phyloP scores from a whole-genome alignment of 257 asterid species.

The Nicotiana benthamiana region DNA sequence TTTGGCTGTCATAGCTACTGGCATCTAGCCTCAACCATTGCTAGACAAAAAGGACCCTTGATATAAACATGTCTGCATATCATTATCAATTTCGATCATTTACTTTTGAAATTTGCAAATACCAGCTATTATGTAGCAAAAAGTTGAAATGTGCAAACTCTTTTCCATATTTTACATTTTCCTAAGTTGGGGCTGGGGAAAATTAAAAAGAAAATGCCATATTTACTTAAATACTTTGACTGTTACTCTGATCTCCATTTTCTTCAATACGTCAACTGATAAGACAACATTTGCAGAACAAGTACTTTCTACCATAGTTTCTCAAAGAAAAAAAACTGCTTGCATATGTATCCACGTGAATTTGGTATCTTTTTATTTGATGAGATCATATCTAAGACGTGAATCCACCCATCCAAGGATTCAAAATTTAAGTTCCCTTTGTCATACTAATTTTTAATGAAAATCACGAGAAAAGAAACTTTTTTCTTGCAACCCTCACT shows the following conservation, averaged over 20 bases:
- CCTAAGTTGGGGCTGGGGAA: background rate
- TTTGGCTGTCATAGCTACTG: background rate
- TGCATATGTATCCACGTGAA: background rate
- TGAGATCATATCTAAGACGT: background rate
- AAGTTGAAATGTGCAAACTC: background rate
- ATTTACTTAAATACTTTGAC: too few species aligned
- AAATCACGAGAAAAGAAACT: background rate
- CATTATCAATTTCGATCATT: background rate
- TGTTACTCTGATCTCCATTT: too few species aligned
- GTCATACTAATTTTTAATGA: background rate
- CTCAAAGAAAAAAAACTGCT: background rate
- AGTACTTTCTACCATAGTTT: background rate
- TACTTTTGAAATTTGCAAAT: background rate
- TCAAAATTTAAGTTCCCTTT: background rate
- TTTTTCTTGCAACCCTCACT: background rate
- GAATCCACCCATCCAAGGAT: background rate
- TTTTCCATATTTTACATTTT: background rate
- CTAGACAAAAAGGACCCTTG: background rate
- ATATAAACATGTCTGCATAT: background rate
- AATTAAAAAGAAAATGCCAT: background rate
- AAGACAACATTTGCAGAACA: background rate
- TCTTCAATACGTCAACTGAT: too few species aligned
- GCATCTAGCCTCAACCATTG: background rate
- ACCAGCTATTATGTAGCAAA: background rate
- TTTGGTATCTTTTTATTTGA: background rate